A percentile compares a stretch with the other conserved stretches of the same genome.
These are phyloP conservation scores for Apophysomyces elegans DNA, from an alignment of 371 early-diverging fungal species.

Conservation along the genomic window DNA sequence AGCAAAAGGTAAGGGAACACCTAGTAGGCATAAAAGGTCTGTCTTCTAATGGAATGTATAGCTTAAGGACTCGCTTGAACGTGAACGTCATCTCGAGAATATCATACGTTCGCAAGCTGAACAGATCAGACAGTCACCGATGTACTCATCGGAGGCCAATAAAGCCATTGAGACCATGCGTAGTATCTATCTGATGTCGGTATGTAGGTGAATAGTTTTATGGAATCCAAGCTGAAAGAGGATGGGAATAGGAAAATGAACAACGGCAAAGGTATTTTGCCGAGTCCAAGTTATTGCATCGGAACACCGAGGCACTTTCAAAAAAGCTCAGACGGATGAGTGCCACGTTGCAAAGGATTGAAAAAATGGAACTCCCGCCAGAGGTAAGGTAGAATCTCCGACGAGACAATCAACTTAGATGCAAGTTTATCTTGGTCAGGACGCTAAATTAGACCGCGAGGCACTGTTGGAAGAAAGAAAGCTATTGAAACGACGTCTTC, in stretches of 20 bases:
- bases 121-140: conserved; percentile 27
- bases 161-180: conserved; percentile 37
- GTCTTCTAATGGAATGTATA: conserved; percentile 8
- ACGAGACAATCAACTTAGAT: background rate
- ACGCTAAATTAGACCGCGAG: conserved; percentile 29
- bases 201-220: conserved; percentile 16
- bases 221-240: background rate
- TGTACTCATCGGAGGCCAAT: conserved; percentile 22
- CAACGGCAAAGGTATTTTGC: conserved; percentile 29
- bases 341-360: conserved; percentile 32
- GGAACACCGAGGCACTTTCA: conserved; percentile 33
- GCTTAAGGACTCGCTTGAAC: conserved; percentile 33
- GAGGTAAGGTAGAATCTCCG: conserved; percentile 18
- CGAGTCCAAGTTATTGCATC: conserved; percentile 32
- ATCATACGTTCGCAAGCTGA: conserved; percentile 38
- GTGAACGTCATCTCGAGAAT: conserved; percentile 33
- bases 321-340: conserved; percentile 31
- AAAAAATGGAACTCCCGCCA: conserved; percentile 31
- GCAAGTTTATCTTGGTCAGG: conserved; percentile 18
- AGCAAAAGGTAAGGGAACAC: conserved; percentile 24
- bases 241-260: conserved; percentile 33
- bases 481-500: conserved; percentile 36
- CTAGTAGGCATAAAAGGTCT: too few species aligned
- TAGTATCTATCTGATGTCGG: conserved; percentile 37
- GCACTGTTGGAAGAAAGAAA: conserved; percentile 33